These are phyloP conservation scores for Rutstroemia sp. DNA, from an alignment of 2,329 filamentous ascomycete genomes.

Conservation along the genomic window DNA sequence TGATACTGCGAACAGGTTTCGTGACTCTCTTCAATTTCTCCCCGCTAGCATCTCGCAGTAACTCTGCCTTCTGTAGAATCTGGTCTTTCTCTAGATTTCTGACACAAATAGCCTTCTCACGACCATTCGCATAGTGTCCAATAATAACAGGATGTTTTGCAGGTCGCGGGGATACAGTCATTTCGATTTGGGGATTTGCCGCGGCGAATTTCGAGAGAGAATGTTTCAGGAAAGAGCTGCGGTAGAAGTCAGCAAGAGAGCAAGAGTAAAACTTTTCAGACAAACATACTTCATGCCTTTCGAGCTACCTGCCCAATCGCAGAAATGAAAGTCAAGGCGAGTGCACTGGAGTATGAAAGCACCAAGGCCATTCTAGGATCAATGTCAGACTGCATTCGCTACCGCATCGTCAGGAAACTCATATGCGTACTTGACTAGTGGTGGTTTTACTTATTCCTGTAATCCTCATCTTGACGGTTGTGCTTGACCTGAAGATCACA, in stretches of 20 bases:
- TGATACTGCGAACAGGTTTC: slow-evolving; percentile 58
- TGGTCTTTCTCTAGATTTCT: slow-evolving; percentile 75
- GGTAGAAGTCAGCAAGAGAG: slow-evolving; percentile 1
- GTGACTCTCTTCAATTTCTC: slow-evolving; percentile 60
- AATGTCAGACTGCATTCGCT: slow-evolving; percentile 10
- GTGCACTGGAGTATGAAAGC: slow-evolving; percentile 97
- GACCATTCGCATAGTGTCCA: slow-evolving; percentile 89
- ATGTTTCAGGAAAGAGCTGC: slow-evolving; percentile 72
- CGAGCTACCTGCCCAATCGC: slow-evolving; percentile 91
- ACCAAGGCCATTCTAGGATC: slow-evolving; percentile 79
- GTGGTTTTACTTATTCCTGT: slow-evolving; percentile 46
- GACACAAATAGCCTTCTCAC: slow-evolving; percentile 79
- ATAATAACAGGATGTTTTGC: slow-evolving; percentile 81
- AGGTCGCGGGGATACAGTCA: slow-evolving; percentile 85
- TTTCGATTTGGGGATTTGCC: slow-evolving; percentile 80
- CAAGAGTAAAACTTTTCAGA: not conserved
- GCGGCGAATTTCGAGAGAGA: slow-evolving; percentile 71
- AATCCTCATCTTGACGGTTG: slow-evolving; percentile 39
- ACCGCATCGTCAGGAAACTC: not conserved
- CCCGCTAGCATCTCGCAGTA: slow-evolving; percentile 67
- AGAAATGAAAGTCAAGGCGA: slow-evolving; percentile 92
- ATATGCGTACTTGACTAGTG: slow-evolving; percentile 41
- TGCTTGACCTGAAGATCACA: not conserved
- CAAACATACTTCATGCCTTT: slow-evolving; percentile 79
- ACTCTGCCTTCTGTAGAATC: slow-evolving; percentile 70